Base-by-base conservation (phyloP, 2,329 filamentous ascomycete genomes). In the Fusarium citri region DNA sequence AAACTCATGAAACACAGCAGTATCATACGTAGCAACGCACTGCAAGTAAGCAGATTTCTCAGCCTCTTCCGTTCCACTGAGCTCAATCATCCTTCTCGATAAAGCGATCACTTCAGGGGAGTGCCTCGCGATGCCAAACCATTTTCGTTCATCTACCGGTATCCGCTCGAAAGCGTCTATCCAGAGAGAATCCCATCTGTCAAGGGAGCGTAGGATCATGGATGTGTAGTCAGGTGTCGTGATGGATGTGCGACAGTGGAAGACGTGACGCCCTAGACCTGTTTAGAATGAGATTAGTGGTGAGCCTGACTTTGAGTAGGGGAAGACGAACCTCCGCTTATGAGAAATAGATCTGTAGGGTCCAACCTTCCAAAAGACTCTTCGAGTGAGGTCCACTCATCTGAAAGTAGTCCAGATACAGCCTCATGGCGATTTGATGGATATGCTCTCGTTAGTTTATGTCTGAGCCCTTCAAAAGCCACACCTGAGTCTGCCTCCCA, bases 111-210 rank as follows among this genome's bases (percentile, higher is more conserved):
- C 7, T 25, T 73, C 70, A 6, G 55, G 31, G 9, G 30, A 50
- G 18, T 69, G 46, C 12, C 55, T 73, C 3, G 22, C 40, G 6
- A 69, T 49, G 2, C 71, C 71, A 1, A 73, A 45, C 61, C 55
- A 69, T 3, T 18, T 53, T 16, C 47, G 40, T 10, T 67, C 58
- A 8, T 64, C 65, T 2, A 6, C 8, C 1, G 54, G 34, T 6
- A 69, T 20, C 8, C 54, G 45, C 1, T 37, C 12, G 4, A 51
- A 31, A 1, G 65, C 61, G 8, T 28, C 12, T 1, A 3, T 2
- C 70, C 70, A 73, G 3, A 73, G 45, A 22, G 5, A 20, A 2
- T 50, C 31, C 71, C 71, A 73, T 22, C 71, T 68, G n/a, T 69
- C 50, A 0, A 73, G 15, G 3, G 58, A 59, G 5, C 54, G 45